Evolutionary conservation across 129 eudicot species (phyloP).

Genomic region (Oenanthe sinensis): DNA sequence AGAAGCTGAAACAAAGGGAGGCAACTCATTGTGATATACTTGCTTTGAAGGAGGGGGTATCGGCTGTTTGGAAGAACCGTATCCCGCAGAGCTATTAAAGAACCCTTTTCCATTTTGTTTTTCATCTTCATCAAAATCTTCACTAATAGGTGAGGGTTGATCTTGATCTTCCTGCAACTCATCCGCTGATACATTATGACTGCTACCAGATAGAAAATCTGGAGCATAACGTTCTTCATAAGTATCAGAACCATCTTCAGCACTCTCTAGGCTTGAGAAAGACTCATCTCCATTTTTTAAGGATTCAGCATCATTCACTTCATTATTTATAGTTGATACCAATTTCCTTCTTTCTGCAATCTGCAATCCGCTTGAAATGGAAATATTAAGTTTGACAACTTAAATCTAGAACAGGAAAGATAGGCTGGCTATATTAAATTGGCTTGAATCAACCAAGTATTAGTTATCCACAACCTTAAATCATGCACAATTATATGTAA

Average conservation of each 20-base stretch:
- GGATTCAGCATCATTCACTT: slow-evolving; percentile 33
- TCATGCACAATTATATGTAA: background rate
- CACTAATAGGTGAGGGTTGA: slow-evolving; percentile 3
- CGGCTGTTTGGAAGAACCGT: slow-evolving; percentile 16
- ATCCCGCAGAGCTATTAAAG: slow-evolving; percentile 18
- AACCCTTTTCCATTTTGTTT: slow-evolving; percentile 23
- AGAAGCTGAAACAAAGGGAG: slow-evolving; percentile 20
- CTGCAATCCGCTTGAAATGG: slow-evolving; percentile 33
- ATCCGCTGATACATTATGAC: background rate
- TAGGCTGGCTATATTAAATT: background rate
- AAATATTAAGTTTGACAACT: background rate
- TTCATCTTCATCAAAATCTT: slow-evolving; percentile 19
- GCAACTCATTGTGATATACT: slow-evolving; percentile 13
- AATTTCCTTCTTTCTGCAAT: slow-evolving; percentile 82
- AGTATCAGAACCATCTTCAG: slow-evolving; percentile 15
- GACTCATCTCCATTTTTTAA: slow-evolving; percentile 30
- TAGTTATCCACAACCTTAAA: background rate
- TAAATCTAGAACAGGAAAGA: background rate
- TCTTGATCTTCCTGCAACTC: slow-evolving; percentile 2
- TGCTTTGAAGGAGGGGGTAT: slow-evolving; percentile 17
- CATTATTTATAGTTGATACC: slow-evolving; percentile 47
- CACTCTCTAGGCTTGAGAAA: slow-evolving; percentile 22
- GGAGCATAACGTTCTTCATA: slow-evolving; percentile 21
- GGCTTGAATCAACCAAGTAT: background rate
- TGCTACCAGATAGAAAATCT: slow-evolving; percentile 12